Conservation (phyloP, 1,284 basidiomycete genomes). For the Naganishia sp. region DNA sequence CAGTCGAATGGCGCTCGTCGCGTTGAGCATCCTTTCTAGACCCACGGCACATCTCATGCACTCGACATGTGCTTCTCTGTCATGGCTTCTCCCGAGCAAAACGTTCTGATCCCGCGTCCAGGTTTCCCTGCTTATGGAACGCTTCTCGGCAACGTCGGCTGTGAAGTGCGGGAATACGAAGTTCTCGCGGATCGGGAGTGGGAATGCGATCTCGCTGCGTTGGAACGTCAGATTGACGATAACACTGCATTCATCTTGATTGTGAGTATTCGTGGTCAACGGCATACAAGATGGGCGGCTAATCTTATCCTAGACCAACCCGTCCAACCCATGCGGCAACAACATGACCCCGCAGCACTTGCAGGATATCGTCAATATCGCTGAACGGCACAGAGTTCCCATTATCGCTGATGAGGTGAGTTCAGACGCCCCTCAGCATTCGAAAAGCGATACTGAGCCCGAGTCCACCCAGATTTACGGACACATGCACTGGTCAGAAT, state of each 20-base stretch:
- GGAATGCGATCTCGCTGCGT: constrained; percentile 48
- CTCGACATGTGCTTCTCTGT: constrained; percentile 46
- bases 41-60: constrained; percentile 47
- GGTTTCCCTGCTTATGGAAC: constrained; percentile 52
- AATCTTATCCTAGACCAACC: constrained; percentile 43
- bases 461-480: constrained; percentile 41
- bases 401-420: constrained; percentile 50
- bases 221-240: constrained; percentile 48
- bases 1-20: constrained; percentile 4
- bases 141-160: constrained; percentile 41
- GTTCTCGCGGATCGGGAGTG: constrained; percentile 48
- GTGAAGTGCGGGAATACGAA: constrained; percentile 50
- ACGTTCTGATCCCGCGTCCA: constrained; percentile 50
- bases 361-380: constrained; percentile 44
- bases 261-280: constrained; percentile 36
- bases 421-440: background rate
- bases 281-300: background rate
- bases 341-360: constrained; percentile 49
- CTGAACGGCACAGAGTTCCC: constrained; percentile 45
- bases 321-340: constrained; percentile 52
- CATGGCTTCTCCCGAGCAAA: constrained; percentile 43
- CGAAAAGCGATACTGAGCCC: background rate
- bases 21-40: constrained; percentile 33
- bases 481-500: constrained; percentile 39
- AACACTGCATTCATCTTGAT: constrained; percentile 49